Base-by-base conservation (phyloP, 257 asterid genomes). In the Solanum rostratum region DNA sequence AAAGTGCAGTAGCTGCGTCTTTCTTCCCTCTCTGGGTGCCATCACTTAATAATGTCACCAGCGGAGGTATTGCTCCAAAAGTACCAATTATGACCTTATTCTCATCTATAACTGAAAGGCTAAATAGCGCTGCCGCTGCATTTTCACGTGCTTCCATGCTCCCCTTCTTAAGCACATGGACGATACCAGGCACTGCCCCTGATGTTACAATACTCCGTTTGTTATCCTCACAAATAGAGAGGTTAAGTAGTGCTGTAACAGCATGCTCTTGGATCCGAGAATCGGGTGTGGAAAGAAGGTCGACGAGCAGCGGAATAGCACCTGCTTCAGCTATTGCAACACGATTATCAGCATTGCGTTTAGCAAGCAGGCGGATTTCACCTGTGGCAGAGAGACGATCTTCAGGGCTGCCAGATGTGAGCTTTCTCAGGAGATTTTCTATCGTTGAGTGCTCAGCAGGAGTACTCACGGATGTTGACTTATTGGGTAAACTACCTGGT, bases 301-400 rank as follows among this genome's bases (percentile, higher is more conserved):
- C 89, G 85, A 95, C 92, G 18, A 97, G 99, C 15, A 92, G 87
- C 12, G 98, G 98, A 84, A 97, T 93, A 45, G 98, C 99, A 41
- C 99, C 99, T n/a, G 98, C 96, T 88, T 95, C 98, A 24, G 99
- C 99, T 84, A 97, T 93, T 4, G 99, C 98, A 27, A 97, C 95
- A 27, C 99, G 97, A 41, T 97, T 95, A 86, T 95, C 97, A 19
- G 98, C 93, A 66, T 95, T 97, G 49, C 98, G 95, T 87, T 97
- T 97, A 79, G 99, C 99, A 43, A 97, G 98, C 33, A 95, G 95
- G 65, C 99, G 99, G 88, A 97, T 91, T 87, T 97, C 99, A 30
- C 97, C 95, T 1, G 99, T 97, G 41, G 99, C 97, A 1, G 97
- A 89, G 29, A 95, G 91, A 60, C 91, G 98, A 53, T 95, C 99